Base-by-base conservation (phyloP, 164 flowering plant genomes). In the Annona cherimola region DNA sequence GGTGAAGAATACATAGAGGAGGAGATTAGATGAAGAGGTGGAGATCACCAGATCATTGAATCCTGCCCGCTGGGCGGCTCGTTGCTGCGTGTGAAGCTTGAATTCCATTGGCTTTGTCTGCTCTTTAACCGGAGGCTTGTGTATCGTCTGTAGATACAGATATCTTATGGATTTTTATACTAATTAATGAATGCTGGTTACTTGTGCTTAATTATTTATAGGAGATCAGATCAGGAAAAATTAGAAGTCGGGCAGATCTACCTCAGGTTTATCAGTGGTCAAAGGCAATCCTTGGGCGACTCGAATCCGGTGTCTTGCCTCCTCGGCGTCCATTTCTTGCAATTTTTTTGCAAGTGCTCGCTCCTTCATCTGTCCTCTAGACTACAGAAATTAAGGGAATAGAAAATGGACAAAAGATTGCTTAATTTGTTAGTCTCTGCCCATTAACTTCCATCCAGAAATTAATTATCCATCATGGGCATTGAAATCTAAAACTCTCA, bases 31-130 rank as follows among this genome's bases (percentile, higher is more conserved):
- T 55, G 2, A 1, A 7, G 50, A 7, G 18, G 35, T 54, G 26
- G 35, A 5, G 44, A 79, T 78, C 67, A 91, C 97, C 69, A 82
- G 71, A 78, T 86, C 81, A 72, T 91, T 85, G 85, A 89, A 91
- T 75, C 82, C 76, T 14, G 90, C 90, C 18, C 94, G 88, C 66
- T 75, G 81, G 8, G 75, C 73, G 5, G 97, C 94, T 81, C 97
- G 83, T 66, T 78, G 77, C 71, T 88, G 86, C 2, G 94, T 87
- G 63, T 79, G 91, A 68, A 89, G 97, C 75, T 76, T 88, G 75
- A 91, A 59, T 3, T 88, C 89, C 67, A 66, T 54, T 6, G 92
- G 87, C 77, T 80, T 89, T 1, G 88, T 87, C 72, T 79, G 84
- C 67, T 88, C 91, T 74, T 85, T 91, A 12, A 68, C 43, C 5